These are phyloP conservation scores for Pseudophaeomoniella oleicola DNA, from an alignment of 2,329 filamentous ascomycete genomes.

Conservation along the genomic window DNA sequence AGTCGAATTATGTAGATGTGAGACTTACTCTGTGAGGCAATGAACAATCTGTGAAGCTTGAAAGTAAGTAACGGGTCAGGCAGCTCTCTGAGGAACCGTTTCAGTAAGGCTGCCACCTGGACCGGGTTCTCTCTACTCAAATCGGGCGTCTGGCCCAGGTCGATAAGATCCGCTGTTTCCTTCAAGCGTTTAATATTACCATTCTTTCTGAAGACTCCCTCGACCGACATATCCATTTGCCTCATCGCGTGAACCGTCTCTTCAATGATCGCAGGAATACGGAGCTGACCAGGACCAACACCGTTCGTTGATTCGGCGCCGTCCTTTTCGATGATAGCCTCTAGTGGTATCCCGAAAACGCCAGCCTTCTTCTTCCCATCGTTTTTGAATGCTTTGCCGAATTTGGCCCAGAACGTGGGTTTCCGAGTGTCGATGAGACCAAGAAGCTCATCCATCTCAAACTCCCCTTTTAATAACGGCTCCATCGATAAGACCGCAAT, in stretches of 20 bases:
- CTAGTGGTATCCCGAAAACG: conserved; percentile 79
- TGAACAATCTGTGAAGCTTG: conserved; percentile 84
- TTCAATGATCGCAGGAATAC: conserved; percentile 88
- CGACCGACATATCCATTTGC: conserved; percentile 97
- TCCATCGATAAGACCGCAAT: conserved; percentile 92
- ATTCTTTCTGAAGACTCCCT: conserved; percentile 97
- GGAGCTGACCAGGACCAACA: conserved; percentile 77
- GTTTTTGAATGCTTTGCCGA: conserved; percentile 89
- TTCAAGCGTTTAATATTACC: conserved; percentile 92
- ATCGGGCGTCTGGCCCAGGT: conserved; percentile 73
- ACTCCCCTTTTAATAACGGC: conserved; percentile 75
- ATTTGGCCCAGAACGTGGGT: conserved; percentile 94
- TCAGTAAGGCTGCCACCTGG: conserved; percentile 82
- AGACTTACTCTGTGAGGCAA: conserved; percentile 62
- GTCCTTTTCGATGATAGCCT: conserved; percentile 79
- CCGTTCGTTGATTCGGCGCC: conserved; percentile 97
- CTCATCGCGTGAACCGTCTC: conserved; percentile 89
- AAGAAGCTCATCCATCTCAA: conserved; percentile 84
- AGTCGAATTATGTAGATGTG: conserved; percentile 5
- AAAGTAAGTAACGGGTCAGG: conserved; percentile 90
- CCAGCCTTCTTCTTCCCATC: conserved; percentile 84
- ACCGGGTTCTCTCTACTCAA: conserved; percentile 81
- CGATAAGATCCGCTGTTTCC: conserved; percentile 73
- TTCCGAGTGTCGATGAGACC: conserved; percentile 88
- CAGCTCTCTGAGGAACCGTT: conserved; percentile 87